Evolutionary conservation across 129 eudicot genomes (phyloP), one percentile per base, ranked within the genome.

Genomic region (Dittrichia graveolens): DNA sequence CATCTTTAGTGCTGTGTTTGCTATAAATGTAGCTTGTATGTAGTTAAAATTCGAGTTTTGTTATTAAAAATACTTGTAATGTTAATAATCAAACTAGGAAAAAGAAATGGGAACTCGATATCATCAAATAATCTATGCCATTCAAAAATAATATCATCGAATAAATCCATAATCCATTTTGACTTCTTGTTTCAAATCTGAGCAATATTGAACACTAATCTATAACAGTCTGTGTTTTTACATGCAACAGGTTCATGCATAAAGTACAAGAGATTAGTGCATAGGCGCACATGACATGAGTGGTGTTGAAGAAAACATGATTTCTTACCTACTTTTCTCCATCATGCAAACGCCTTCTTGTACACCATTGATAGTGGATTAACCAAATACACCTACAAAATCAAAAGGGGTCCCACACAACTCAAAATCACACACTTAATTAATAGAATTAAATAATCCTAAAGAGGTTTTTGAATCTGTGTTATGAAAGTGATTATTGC

Each of bases 311-410:
- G 62, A 61, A 49, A 49, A 48, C 71, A 37, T 39, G 43, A 73
- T 15, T 6, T 47, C 61, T 48, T 61, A 60, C 55, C 75, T 67
- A 69, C n/a, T 59, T 59, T 47, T 18, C 65, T 77, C 72, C 68
- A 63, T 68, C 53, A 54, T 49, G 37, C 50, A 49, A 37, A 67
- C 18, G 67, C 46, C 53, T 75, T 70, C 48, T 7, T 16, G 57
- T 69, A 75, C 47, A 71, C 81, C 85, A 75, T 64, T 70, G 74
- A 81, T 75, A 56, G 84, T 81, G 81, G 74, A 63, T 65, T 67
- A 42, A 35, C 72, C 53, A 72, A 15, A 57, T 43, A 46, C 42
- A 31, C 56, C 67, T 54, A 62, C 58, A 61, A 16, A 16, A 67
- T 61, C 70, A 61, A 38, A 73, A 74, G 38, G 61, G 15, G 64